phyloP scores from a whole-genome alignment of 306 rosid genomes.

The Herpetospermum pedunculosum region DNA sequence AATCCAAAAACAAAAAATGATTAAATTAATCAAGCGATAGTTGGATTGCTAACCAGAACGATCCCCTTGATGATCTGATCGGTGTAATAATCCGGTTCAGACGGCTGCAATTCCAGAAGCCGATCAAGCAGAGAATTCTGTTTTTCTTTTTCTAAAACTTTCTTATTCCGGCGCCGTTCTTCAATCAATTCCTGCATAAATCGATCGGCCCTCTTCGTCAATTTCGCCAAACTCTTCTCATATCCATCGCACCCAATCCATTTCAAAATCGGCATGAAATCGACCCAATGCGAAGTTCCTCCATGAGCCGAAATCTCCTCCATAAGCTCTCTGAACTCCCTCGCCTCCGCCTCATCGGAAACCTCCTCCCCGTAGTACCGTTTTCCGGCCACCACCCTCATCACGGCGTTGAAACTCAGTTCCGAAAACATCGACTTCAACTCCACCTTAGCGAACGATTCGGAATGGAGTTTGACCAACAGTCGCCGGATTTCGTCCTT shows the following conservation, averaged over 20 bases:
- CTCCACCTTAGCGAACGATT: slow-evolving; percentile 26
- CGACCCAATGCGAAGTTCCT: slow-evolving; percentile 5
- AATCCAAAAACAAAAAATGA: neutral
- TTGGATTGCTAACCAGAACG: slow-evolving; percentile 31
- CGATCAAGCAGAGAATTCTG: slow-evolving; percentile 35
- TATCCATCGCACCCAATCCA: neutral
- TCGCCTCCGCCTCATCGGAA: slow-evolving; percentile 22
- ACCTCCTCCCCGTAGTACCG: slow-evolving; percentile 32
- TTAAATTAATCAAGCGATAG: neutral
- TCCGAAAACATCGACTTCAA: slow-evolving; percentile 31
- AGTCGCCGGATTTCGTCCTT: slow-evolving; percentile 29
- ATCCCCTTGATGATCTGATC: slow-evolving; percentile 58
- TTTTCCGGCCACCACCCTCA: slow-evolving; percentile 54
- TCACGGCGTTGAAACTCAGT: slow-evolving; percentile 32
- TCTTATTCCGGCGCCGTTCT: slow-evolving; percentile 19
- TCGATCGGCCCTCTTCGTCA: neutral
- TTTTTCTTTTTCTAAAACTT: neutral
- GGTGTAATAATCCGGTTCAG: slow-evolving; percentile 50
- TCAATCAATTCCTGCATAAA: slow-evolving; percentile 44
- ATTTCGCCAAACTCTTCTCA: slow-evolving; percentile 5
- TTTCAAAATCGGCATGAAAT: slow-evolving; percentile 11
- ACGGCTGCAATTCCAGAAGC: slow-evolving; percentile 29
- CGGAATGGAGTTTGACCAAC: slow-evolving; percentile 14
- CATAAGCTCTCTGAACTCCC: slow-evolving; percentile 28
- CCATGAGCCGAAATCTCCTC: slow-evolving; percentile 12